Evolutionary conservation across 768 basidiomycete species (phyloP).

Genomic region (Kwoniella botswanensis): DNA sequence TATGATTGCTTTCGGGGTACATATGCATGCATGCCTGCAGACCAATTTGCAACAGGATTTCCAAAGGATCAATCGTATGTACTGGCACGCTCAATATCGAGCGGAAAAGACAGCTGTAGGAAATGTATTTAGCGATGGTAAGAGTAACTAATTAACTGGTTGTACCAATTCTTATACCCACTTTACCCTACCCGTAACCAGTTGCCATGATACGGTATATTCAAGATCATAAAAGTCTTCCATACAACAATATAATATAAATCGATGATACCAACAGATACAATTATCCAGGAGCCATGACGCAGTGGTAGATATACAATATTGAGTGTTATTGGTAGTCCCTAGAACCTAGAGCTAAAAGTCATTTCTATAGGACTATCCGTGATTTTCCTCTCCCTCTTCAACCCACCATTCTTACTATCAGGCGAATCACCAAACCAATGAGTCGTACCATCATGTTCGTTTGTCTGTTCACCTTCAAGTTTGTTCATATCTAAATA

Average conservation of each 20-base stretch:
- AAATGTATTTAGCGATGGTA: neutral
- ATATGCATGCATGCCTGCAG: neutral
- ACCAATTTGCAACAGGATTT: neutral
- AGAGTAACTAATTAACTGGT: neutral
- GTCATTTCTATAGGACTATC: conserved; percentile 42
- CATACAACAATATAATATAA: neutral
- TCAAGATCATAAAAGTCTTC: too few relatives aligned
- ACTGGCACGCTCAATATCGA: neutral
- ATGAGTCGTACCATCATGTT: neutral
- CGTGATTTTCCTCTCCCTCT: conserved; percentile 21
- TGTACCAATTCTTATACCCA: too few relatives aligned
- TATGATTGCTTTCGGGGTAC: neutral
- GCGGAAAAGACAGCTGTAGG: neutral
- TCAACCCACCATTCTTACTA: neutral
- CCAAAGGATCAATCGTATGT: neutral
- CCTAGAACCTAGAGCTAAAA: conserved; percentile 27
- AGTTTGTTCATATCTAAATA: conserved; percentile 8
- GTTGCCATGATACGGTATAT: too few relatives aligned
- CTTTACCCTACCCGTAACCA: too few relatives aligned
- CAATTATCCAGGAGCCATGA: too few relatives aligned
- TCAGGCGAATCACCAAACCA: conserved; percentile 18
- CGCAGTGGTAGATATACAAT: too few relatives aligned
- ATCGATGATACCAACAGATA: too few relatives aligned
- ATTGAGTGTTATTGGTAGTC: too few relatives aligned
- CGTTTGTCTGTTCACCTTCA: neutral